These are phyloP conservation scores for Pholiota molesta DNA, from an alignment of 768 basidiomycete genomes.

Conservation along the genomic window DNA sequence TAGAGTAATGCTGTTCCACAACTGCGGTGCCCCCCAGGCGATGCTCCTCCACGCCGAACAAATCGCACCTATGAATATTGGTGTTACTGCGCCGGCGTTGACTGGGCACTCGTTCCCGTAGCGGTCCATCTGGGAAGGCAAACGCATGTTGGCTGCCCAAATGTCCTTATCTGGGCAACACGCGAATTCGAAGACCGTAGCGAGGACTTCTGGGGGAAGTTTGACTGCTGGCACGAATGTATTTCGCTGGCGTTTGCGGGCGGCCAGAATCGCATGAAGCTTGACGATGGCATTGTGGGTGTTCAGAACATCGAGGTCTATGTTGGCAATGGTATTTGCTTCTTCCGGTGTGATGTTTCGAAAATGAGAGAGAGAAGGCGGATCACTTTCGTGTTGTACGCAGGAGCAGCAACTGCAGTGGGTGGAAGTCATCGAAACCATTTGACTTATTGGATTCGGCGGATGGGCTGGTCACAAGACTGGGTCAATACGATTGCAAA, in stretches of 20 bases:
- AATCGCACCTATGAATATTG: constrained; percentile 22
- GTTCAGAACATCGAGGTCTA: constrained; percentile 23
- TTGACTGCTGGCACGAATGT: constrained; percentile 20
- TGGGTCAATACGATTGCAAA: no score
- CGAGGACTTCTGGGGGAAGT: constrained; percentile 21
- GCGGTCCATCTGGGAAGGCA: no score
- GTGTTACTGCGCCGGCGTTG: constrained; percentile 18
- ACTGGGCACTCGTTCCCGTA: constrained; percentile 12
- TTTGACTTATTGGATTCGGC: no score
- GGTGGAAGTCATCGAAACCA: no score
- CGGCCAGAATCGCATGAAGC: constrained; percentile 19
- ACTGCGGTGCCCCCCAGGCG: constrained; percentile 17
- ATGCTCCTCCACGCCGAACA: constrained; percentile 23
- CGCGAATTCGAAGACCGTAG: constrained; percentile 22
- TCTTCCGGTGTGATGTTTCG: constrained; percentile 3
- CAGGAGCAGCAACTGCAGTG: no score
- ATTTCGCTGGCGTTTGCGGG: constrained; percentile 22
- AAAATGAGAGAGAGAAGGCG: constrained; percentile 24
- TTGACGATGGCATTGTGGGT: constrained; percentile 21
- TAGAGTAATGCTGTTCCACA: constrained; percentile 23
- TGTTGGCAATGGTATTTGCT: constrained; percentile 5
- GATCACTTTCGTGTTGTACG: constrained; percentile 23
- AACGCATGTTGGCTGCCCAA: no score
- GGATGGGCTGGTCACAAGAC: no score
- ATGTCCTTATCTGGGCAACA: no score